Evolutionary conservation across 225 moss, liverwort and hornwort species (phyloP).

Genomic region (Thuidium tamariscinum): DNA sequence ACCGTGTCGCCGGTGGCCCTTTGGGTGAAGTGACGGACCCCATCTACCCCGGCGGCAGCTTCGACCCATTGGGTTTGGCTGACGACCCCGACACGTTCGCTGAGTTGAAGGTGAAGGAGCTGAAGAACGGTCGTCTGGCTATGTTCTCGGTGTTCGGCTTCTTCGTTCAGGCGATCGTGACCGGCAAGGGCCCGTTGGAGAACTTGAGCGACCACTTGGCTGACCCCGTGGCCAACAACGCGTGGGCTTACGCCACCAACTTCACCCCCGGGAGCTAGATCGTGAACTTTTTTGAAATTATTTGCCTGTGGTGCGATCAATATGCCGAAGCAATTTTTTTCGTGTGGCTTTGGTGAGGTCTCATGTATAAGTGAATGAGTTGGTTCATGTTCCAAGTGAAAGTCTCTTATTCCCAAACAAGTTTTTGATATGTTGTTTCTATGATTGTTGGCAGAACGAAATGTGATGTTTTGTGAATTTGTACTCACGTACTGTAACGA

Average conservation of each 20-base stretch:
- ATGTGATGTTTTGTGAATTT: neutral
- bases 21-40: no score
- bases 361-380: neutral
- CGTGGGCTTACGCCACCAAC: constrained; percentile 25
- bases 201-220: constrained; percentile 42
- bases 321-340: neutral
- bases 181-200: constrained; percentile 39
- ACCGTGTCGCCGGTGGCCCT: neutral
- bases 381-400: neutral
- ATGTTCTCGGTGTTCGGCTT: constrained; percentile 19
- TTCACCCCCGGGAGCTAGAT: constrained; percentile 32
- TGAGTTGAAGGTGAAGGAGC: no score
- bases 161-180: constrained; percentile 57
- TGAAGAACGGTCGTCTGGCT: neutral
- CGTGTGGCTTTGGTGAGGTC: neutral
- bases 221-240: constrained; percentile 26
- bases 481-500: neutral
- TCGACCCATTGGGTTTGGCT: no score
- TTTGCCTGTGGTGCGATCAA: neutral
- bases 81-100: no score
- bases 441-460: neutral
- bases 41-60: no score
- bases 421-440: no score
- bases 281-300: neutral
- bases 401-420: no score